These are phyloP conservation scores for Cytospora mali DNA, from an alignment of 2,329 filamentous ascomycete genomes.

Conservation along the genomic window DNA sequence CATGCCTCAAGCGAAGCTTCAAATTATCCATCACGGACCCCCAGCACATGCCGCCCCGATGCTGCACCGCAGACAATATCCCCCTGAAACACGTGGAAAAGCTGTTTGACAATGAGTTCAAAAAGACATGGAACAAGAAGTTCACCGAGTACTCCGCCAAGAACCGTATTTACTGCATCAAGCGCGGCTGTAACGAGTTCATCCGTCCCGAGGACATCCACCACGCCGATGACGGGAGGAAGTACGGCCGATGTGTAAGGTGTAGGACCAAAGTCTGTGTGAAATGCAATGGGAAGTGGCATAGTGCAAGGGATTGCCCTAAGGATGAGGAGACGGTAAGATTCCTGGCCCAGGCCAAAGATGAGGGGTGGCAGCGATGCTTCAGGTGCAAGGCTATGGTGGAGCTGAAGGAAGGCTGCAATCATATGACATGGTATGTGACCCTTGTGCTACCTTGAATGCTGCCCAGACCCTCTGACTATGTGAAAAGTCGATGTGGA, in stretches of 20 bases:
- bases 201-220: constrained; percentile 73
- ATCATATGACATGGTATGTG: constrained; percentile 83
- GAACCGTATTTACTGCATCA: constrained; percentile 78
- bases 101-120: constrained; percentile 74
- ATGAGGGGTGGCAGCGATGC: constrained; percentile 75
- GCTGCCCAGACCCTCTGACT: constrained; percentile 1
- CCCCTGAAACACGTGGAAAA: constrained; percentile 74
- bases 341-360: constrained; percentile 66
- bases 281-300: constrained; percentile 73
- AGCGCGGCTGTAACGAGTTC: constrained; percentile 73
- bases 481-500: constrained; percentile 64
- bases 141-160: constrained; percentile 75
- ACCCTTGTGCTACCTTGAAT: constrained; percentile 24
- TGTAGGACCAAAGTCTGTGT: constrained; percentile 78
- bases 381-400: constrained; percentile 74
- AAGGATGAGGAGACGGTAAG: constrained; percentile 67
- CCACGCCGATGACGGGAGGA: constrained; percentile 58
- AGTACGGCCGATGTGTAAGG: constrained; percentile 68
- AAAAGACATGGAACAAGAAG: constrained; percentile 78
- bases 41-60: constrained; percentile 81
- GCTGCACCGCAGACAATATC: constrained; percentile 75
- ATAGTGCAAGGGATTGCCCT: constrained; percentile 69
- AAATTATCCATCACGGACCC: constrained; percentile 75
- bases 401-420: constrained; percentile 80
- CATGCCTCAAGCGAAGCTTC: constrained; percentile 75